A percentile compares a stretch with the other conserved stretches of the same genome.
Conservation (phyloP, 495 filamentous ascomycete species). For the Apodospora peruviana region DNA sequence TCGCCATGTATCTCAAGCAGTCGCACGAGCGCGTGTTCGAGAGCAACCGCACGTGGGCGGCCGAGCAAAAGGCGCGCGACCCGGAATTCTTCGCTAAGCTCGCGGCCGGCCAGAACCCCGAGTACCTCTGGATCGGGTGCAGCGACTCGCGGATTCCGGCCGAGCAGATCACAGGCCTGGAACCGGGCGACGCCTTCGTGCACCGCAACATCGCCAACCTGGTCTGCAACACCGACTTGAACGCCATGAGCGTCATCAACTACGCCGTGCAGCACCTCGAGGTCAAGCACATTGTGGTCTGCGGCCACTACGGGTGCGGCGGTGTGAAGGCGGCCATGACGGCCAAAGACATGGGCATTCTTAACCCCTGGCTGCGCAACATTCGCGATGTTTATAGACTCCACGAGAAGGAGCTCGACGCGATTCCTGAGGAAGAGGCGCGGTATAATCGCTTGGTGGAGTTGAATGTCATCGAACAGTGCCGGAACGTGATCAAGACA, state of each 20-base stretch:
- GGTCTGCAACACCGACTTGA: slow-evolving; percentile 52
- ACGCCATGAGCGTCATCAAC: slow-evolving; percentile 57
- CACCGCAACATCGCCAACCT: slow-evolving; percentile 63
- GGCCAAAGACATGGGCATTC: slow-evolving; percentile 49
- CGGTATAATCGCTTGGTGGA: slow-evolving; percentile 54
- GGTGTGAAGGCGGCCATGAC: slow-evolving; percentile 59
- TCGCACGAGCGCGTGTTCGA: slow-evolving; percentile 50
- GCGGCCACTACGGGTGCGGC: slow-evolving; percentile 60
- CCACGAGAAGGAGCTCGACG: slow-evolving; percentile 51
- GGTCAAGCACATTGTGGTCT: slow-evolving; percentile 61
- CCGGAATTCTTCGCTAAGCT: slow-evolving; percentile 53
- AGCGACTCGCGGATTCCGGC: slow-evolving; percentile 59
- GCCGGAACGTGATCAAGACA: slow-evolving; percentile 54
- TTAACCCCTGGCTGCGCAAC: slow-evolving; percentile 59
- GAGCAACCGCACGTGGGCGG: slow-evolving; percentile 50
- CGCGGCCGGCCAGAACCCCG: slow-evolving; percentile 47
- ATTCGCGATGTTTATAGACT: slow-evolving; percentile 55
- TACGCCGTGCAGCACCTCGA: slow-evolving; percentile 55
- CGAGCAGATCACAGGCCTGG: slow-evolving; percentile 53
- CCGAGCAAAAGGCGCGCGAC: slow-evolving; percentile 41
- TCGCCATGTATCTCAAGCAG: slow-evolving; percentile 38
- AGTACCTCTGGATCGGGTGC: slow-evolving; percentile 63
- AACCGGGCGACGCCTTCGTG: slow-evolving; percentile 55
- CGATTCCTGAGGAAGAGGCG: slow-evolving; percentile 36
- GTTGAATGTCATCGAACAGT: slow-evolving; percentile 55